Evolutionary conservation across 345 rosid genomes (phyloP).

Genomic region (Eucalyptus marginata): DNA sequence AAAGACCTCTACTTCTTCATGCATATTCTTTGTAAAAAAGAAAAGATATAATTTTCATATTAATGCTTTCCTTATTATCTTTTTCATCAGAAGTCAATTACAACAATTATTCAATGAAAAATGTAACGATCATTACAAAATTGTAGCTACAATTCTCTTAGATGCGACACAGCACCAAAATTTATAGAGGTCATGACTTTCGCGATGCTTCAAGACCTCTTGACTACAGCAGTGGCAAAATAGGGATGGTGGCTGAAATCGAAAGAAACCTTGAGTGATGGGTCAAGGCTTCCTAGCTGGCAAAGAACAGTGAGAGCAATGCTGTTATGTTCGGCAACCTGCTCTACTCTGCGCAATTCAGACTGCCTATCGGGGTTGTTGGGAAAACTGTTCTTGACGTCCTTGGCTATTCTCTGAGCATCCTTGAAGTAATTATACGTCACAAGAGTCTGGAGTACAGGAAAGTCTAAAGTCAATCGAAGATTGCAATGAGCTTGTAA

Average conservation of each 20-base stretch:
- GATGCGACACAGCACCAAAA: constrained; percentile 12
- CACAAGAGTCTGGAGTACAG: constrained; percentile 30
- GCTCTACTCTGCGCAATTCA: constrained; percentile 65
- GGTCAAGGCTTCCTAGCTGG: constrained; percentile 40
- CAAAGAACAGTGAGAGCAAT: constrained; percentile 60
- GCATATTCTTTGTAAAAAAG: neutral
- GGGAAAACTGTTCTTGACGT: constrained; percentile 60
- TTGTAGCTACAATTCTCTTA: neutral
- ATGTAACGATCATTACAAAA: neutral
- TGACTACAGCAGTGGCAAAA: constrained; percentile 82
- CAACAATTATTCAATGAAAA: neutral
- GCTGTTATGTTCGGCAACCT: constrained; percentile 88
- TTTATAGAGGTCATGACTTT: constrained; percentile 1
- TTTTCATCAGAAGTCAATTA: neutral
- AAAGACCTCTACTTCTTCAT: neutral
- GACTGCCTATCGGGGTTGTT: constrained; percentile 62
- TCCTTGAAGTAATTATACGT: constrained; percentile 76
- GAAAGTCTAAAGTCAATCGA: neutral
- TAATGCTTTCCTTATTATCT: neutral
- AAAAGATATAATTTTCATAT: neutral
- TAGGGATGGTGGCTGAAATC: constrained; percentile 84
- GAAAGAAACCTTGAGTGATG: constrained; percentile 80
- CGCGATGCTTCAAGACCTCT: constrained; percentile 46
- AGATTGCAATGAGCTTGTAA: neutral
- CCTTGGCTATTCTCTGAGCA: constrained; percentile 77